Conservation (phyloP, 2,329 filamentous ascomycete genomes). For the Volutella citrinella region DNA sequence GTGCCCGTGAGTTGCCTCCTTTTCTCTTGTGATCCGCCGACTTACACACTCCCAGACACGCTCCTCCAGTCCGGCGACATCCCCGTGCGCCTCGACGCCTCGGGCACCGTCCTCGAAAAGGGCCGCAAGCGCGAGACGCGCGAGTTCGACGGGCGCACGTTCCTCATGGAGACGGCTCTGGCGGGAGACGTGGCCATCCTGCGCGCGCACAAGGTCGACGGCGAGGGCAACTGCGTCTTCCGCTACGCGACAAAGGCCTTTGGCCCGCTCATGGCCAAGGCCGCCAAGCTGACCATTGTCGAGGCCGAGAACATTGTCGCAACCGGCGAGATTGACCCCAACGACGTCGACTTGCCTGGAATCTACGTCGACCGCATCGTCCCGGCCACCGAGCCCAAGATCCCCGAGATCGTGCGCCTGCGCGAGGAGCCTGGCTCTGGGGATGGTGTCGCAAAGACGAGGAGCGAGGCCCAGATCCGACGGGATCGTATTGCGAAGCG, state of each 20-base stretch:
- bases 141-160: slow-evolving; percentile 69
- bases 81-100: slow-evolving; percentile 57
- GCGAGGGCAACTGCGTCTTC: slow-evolving; percentile 77
- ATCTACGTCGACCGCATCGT: slow-evolving; percentile 83
- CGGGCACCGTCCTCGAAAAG: slow-evolving; percentile 60
- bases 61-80: slow-evolving; percentile 67
- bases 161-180: slow-evolving; percentile 75
- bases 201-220: slow-evolving; percentile 73
- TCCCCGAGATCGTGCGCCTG: slow-evolving; percentile 67
- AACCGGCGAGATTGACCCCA: slow-evolving; percentile 67
- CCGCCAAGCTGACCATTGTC: slow-evolving; percentile 73
- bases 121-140: slow-evolving; percentile 67
- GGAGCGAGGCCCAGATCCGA: slow-evolving; percentile 48
- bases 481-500: slow-evolving; percentile 72
- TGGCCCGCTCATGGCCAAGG: slow-evolving; percentile 76
- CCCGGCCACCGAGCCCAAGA: slow-evolving; percentile 67
- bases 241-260: slow-evolving; percentile 72
- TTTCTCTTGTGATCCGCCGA: too few species aligned
- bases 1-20: slow-evolving; percentile 58
- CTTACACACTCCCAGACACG: slow-evolving; percentile 54
- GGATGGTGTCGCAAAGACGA: slow-evolving; percentile 35
- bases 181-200: slow-evolving; percentile 75
- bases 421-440: slow-evolving; percentile 41
- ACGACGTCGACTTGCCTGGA: slow-evolving; percentile 74
- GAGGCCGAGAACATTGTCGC: slow-evolving; percentile 84